A percentile compares a stretch with the other conserved stretches of the same genome.
Conservation (phyloP, 139 green algal genomes). For the Chlorella sp. region DNA sequence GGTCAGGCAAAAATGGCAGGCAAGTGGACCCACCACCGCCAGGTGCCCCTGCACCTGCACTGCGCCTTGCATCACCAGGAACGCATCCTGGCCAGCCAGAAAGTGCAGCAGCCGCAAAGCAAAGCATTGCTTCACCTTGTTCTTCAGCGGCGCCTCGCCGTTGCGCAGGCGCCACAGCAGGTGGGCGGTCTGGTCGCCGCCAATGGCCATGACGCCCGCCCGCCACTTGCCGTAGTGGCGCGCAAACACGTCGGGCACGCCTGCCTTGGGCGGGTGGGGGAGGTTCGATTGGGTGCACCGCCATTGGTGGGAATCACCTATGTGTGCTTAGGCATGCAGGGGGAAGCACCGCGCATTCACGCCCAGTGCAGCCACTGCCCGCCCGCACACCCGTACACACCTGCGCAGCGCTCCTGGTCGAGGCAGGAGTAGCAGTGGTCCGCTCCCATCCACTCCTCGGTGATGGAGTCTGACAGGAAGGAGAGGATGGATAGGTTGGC, state of each 20-base stretch:
- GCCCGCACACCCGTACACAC: neutral
- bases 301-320: too few species aligned
- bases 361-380: neutral
- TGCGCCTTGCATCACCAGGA: too few species aligned
- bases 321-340: too few species aligned
- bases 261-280: neutral
- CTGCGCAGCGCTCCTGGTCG: neutral
- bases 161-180: constrained; percentile 53
- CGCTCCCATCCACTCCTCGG: constrained; percentile 45
- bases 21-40: too few species aligned
- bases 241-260: constrained; percentile 20
- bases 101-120: neutral
- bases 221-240: constrained; percentile 2
- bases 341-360: too few species aligned
- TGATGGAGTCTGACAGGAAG: constrained; percentile 58
- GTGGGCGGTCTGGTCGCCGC: constrained; percentile 53
- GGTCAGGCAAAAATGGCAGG: too few species aligned
- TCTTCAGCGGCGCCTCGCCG: constrained; percentile 27
- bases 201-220: constrained; percentile 26
- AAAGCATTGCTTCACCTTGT: neutral
- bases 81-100: too few species aligned
- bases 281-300: too few species aligned
- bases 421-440: constrained; percentile 15
- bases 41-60: too few species aligned
- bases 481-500: too few species aligned